Conservation (phyloP, 768 basidiomycete genomes). For the Pleurotus tuber-regium region DNA sequence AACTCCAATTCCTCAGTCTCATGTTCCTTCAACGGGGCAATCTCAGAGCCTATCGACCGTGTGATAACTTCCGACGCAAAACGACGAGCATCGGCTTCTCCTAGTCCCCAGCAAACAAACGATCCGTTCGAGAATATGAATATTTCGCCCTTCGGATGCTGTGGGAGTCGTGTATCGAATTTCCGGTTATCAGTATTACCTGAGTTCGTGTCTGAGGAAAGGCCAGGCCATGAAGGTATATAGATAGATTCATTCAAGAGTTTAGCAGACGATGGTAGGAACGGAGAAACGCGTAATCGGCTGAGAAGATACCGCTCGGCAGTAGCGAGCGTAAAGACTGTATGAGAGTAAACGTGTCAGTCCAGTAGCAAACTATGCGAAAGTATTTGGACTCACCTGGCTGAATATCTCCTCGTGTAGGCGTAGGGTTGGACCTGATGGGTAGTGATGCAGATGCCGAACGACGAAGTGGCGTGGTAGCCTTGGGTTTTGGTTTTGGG, state of each 20-base stretch:
- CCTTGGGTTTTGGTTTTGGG: slow-evolving; percentile 74
- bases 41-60: slow-evolving; percentile 52
- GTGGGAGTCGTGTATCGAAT: slow-evolving; percentile 53
- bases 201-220: not conserved
- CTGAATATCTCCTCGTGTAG: slow-evolving; percentile 77
- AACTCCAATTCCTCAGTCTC: slow-evolving; percentile 94
- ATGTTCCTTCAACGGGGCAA: slow-evolving; percentile 59
- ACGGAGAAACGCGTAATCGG: slow-evolving; percentile 49
- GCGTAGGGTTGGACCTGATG: slow-evolving; percentile 83
- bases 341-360: slow-evolving; percentile 42
- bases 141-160: slow-evolving; percentile 60
- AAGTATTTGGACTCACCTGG: slow-evolving; percentile 27
- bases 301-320: slow-evolving; percentile 79
- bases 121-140: slow-evolving; percentile 89
- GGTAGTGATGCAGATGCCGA: slow-evolving; percentile 84
- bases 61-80: slow-evolving; percentile 66
- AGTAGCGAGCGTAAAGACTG: slow-evolving; percentile 83
- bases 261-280: slow-evolving; percentile 53
- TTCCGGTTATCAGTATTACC: slow-evolving; percentile 32
- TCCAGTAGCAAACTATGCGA: slow-evolving; percentile 63
- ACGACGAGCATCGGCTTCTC: slow-evolving; percentile 65
- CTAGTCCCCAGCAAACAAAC: slow-evolving; percentile 88
- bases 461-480: slow-evolving; percentile 74
- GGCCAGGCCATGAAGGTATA: slow-evolving; percentile 33
- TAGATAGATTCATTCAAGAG: slow-evolving; percentile 77